Evolutionary conservation across 306 rosid genomes (phyloP), one percentile per base, ranked within the genome.

Genomic region (Dryas octopetala): DNA sequence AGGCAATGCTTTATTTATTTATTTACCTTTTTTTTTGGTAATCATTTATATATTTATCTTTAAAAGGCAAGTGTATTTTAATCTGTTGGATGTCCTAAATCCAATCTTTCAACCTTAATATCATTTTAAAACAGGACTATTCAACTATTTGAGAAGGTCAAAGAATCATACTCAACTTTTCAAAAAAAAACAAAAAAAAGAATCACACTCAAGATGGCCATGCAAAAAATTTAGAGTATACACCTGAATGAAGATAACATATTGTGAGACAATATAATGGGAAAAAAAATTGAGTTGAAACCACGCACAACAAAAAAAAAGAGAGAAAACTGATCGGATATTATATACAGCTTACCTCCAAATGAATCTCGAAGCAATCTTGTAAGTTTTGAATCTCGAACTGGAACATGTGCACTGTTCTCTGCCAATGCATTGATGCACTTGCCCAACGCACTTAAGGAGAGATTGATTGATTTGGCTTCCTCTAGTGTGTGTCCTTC

Each of bases 401-500:
- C 90, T 75, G 99, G 99, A 78, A 96, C 90, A 71, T 96, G 99
- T 7, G 88, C 82, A 79, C 98, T 92, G 76, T 90, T 96, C 88
- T 96, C 99, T 43, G 99, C 98, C 69, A 92, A 85, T 58, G 99
- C 88, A 76, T 96, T 96, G 63, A 96, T 96, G 79, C 98, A 96
- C 83, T 96, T 96, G 55, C 99, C 99, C 77, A 96, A 73, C 55
- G 99, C 98, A 80, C 98, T 96, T 78, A 96, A 86, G 69, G 99
- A 96, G 80, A 96, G 88, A 80, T 96, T 96, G 83, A 92, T 96
- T 51, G 98, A 92, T 84, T 96, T 96, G 65, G 99, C 98, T 84
- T 96, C 99, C 84, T 96, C 99, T 77, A 96, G 85, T 66, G 96
- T 88, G 84, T 92, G 98, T 66, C 98, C 99, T 88, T 96, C 99